Evolutionary conservation across 306 rosid species (phyloP).

Genomic region (Rosa rugosa): DNA sequence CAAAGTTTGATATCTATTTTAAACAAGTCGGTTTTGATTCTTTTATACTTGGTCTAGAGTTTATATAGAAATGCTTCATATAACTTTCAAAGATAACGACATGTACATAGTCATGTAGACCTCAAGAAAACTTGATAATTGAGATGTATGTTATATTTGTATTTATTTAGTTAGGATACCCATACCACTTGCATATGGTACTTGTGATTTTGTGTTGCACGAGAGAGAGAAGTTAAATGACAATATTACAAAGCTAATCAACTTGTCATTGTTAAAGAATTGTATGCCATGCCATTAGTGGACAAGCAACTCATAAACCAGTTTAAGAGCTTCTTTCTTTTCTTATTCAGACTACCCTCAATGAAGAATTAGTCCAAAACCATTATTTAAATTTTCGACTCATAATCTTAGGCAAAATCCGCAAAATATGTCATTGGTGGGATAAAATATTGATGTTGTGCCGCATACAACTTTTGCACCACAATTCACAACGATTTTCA

Average conservation of each 20-base stretch:
- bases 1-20: neutral
- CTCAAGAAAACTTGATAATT: neutral
- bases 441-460: slow-evolving; percentile 6
- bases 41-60: neutral
- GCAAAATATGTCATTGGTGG: slow-evolving; percentile 7
- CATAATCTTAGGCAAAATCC: neutral
- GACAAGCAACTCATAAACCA: slow-evolving; percentile 16
- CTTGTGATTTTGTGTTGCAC: too few species aligned
- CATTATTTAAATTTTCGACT: slow-evolving; percentile 2
- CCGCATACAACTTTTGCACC: neutral
- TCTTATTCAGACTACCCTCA: slow-evolving; percentile 8
- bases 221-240: too few species aligned
- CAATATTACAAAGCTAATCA: neutral
- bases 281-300: neutral
- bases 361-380: slow-evolving; percentile 19
- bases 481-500: neutral
- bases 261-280: neutral
- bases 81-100: neutral
- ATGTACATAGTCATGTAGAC: neutral
- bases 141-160: neutral
- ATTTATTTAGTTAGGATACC: neutral
- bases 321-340: neutral
- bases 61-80: neutral
- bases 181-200: neutral
- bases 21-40: neutral